phyloP scores from a whole-genome alignment of 1,139 yeast species.

The Yamadazyma siamensis region DNA sequence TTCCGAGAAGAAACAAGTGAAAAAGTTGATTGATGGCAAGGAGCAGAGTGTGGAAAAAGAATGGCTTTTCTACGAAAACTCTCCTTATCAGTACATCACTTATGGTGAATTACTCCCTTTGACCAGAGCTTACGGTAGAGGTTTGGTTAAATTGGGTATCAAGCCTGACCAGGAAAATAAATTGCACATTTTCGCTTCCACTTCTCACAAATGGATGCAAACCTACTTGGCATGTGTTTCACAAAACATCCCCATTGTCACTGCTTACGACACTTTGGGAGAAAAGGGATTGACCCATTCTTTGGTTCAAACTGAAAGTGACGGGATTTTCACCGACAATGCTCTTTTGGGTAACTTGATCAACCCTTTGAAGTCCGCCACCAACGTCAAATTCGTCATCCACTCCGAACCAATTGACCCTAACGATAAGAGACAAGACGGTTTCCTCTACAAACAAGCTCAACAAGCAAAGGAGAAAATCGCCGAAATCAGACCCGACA shows the following conservation, averaged over 20 bases:
- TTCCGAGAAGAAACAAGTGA: constrained; percentile 69
- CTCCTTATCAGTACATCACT: constrained; percentile 64
- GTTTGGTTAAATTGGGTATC: constrained; percentile 73
- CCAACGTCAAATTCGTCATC: constrained; percentile 61
- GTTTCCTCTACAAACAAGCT: constrained; percentile 57
- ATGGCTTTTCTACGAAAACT: constrained; percentile 83
- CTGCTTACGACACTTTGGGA: constrained; percentile 97
- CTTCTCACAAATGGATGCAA: constrained; percentile 90
- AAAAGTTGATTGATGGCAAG: constrained; percentile 76
- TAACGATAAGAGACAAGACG: constrained; percentile 61
- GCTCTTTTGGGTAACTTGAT: constrained; percentile 61
- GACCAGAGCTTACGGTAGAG: constrained; percentile 64
- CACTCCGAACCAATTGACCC: constrained; percentile 63
- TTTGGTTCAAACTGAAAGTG: constrained; percentile 73
- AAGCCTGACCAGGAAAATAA: constrained; percentile 58
- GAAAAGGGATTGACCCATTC: constrained; percentile 89
- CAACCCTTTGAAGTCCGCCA: constrained; percentile 69
- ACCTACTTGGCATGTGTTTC: constrained; percentile 73
- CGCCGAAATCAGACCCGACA: constrained; percentile 68
- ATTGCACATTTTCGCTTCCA: constrained; percentile 80
- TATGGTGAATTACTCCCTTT: constrained; percentile 54
- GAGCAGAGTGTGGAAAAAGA: constrained; percentile 69
- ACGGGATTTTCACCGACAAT: constrained; percentile 81
- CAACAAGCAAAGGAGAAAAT: constrained; percentile 54
- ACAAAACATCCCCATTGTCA: constrained; percentile 82